Conservation (phyloP, 148 eudicot genomes). For the Beta vulgaris region DNA sequence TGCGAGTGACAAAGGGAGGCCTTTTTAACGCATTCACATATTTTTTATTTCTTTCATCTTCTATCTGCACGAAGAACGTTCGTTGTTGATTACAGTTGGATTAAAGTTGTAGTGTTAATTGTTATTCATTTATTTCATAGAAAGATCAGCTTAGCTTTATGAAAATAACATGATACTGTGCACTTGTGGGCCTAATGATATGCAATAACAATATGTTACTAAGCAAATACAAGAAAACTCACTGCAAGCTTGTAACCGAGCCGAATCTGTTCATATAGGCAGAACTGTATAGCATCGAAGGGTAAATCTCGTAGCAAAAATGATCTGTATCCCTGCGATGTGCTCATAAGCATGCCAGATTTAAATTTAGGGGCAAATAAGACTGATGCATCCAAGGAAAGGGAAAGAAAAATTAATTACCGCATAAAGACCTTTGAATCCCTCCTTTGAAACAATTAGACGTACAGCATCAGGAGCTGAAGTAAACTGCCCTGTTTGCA, state of each 20-base stretch:
- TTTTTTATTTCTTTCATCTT: too few species aligned
- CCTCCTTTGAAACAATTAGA: constrained; percentile 72
- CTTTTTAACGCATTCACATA: too few species aligned
- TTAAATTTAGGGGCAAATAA: background rate
- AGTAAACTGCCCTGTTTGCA: constrained; percentile 90
- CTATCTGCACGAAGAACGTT: too few species aligned
- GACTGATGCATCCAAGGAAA: background rate
- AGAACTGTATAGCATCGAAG: constrained; percentile 96
- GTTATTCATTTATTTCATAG: too few species aligned
- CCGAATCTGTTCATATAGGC: constrained; percentile 92
- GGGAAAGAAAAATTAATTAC: constrained; percentile 41
- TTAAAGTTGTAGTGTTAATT: too few species aligned
- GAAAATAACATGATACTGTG: background rate
- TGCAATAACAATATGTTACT: background rate
- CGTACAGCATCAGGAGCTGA: constrained; percentile 88
- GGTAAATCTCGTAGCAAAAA: constrained; percentile 92
- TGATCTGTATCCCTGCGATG: constrained; percentile 80
- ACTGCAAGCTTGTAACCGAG: constrained; percentile 88
- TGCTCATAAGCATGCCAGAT: constrained; percentile 8
- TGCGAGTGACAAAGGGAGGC: too few species aligned
- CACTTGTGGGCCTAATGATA: background rate
- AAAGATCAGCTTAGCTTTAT: too few species aligned
- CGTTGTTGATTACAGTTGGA: too few species aligned
- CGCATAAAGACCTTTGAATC: constrained; percentile 96
- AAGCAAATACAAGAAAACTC: constrained; percentile 18